These are phyloP conservation scores for Chloropicon primus DNA, from an alignment of 139 green algal species.

Conservation along the genomic window DNA sequence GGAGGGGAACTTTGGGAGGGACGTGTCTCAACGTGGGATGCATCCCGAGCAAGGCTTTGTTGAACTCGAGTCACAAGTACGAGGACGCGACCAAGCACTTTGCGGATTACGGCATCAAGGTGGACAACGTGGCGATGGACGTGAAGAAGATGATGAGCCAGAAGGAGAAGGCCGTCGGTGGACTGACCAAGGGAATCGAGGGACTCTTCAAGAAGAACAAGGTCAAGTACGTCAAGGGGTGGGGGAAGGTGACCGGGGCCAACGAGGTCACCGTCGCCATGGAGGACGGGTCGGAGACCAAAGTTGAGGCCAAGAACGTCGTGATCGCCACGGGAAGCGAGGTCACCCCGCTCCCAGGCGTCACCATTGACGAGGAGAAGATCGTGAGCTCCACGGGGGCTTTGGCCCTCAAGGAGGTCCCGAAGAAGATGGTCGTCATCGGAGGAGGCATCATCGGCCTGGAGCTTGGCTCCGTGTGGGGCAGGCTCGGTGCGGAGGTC, in stretches of 20 bases:
- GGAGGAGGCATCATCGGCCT: slow-evolving; percentile 92
- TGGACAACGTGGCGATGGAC: slow-evolving; percentile 53
- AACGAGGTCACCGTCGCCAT: slow-evolving; percentile 65
- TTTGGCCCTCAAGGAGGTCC: slow-evolving; percentile 70
- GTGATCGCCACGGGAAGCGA: slow-evolving; percentile 93
- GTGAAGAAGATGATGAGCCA: slow-evolving; percentile 82
- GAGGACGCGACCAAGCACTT: slow-evolving; percentile 62
- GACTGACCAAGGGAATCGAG: slow-evolving; percentile 95
- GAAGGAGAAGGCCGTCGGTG: slow-evolving; percentile 76
- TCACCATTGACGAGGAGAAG: slow-evolving; percentile 89
- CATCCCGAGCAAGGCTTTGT: slow-evolving; percentile 91
- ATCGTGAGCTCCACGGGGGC: slow-evolving; percentile 95
- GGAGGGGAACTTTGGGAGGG: slow-evolving; percentile 76
- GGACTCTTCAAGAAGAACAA: slow-evolving; percentile 99
- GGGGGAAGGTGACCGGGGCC: slow-evolving; percentile 55
- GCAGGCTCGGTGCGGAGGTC: slow-evolving; percentile 76
- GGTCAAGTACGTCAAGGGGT: slow-evolving; percentile 88
- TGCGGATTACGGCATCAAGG: slow-evolving; percentile 62
- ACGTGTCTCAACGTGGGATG: slow-evolving; percentile 98
- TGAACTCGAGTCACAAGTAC: slow-evolving; percentile 90
- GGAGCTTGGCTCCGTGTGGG: slow-evolving; percentile 94
- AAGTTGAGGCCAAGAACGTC: slow-evolving; percentile 75
- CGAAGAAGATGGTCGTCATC: slow-evolving; percentile 87
- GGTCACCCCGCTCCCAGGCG: slow-evolving; percentile 54
- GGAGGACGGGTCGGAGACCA: slow-evolving; percentile 44